Base-by-base conservation (phyloP, 2,329 filamentous ascomycete species). In the Colletotrichum paranaense region DNA sequence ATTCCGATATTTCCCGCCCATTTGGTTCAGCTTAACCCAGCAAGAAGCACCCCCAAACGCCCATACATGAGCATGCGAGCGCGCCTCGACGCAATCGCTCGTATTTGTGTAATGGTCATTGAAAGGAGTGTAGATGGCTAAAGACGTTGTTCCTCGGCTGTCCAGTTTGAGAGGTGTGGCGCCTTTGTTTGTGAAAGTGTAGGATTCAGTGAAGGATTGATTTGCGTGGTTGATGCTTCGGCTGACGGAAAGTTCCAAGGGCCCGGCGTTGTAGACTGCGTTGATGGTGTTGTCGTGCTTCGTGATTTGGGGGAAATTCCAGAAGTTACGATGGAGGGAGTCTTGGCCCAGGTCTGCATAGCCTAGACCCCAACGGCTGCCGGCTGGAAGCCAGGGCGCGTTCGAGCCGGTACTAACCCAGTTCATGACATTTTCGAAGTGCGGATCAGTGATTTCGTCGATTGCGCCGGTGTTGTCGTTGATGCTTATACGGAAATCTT, bases 21-120 rank as follows among this genome's bases (percentile, higher is more conserved):
- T 74, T n/a, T 70, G 73, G n/a, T 8, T 68, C 22, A 73, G 57
- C 53, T 73, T 74, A 3, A 74, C 70, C 73, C 70, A 74, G 19
- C 60, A 12, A n/a, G 70, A 69, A 30, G 55, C 53, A 7, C 73
- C 70, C 6, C 73, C 73, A 35, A 70, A 68, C 2, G 65, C 73
- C 70, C 70, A 74, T 1, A 70, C 35, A 26, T 74, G 73, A 19
- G 73, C 73, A 38, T 74, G 73, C 3, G 65, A 60, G 11, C 70
- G 66, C 24, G 24, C 26, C 4, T 30, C 26, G 19, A 74, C 46
- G 11, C 65, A 55, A 58, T 74, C 70, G 5, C 60, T 62, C 2
- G 73, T 74, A 24, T 73, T 70, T 60, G 70, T 74, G 16, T 74
- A 74, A 26, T 74, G 73, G 49, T 74, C 69, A 52, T 74, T 74